Base-by-base conservation (phyloP, 2,329 filamentous ascomycete genomes). In the Cytospora leucostoma region DNA sequence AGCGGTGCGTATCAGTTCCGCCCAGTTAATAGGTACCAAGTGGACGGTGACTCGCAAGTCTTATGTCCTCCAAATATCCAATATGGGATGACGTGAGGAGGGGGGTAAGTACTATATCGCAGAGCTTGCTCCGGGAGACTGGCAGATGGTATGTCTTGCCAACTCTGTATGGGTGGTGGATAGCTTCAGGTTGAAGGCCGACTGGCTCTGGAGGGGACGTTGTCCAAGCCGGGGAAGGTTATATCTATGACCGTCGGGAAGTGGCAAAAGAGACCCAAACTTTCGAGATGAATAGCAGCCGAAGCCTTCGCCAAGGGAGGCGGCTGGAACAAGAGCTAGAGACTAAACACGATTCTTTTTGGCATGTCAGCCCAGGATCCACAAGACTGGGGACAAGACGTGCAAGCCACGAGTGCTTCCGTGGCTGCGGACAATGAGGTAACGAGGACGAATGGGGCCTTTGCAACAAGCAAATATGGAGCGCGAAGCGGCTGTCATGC, bases 331-430 rank as follows among this genome's bases (percentile, higher is more conserved):
- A 58, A 65, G 57, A 58, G 61, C 62, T 60, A 54, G 54, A 57
- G 53, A 44, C 61, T 63, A 61, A 49, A 58, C 61, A 61, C 64
- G 51, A 53, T 58, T 55, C 63, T 49, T 55, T 63, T 38, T 54
- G 55, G 38, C 49, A 66, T 52, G 57, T 63, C 55, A 61, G 56
- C 62, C 62, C 54, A 54, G 64, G 61, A 64, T 64, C 64, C 64
- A 66, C 64, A 66, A 53, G 49, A 61, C 64, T 61, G 59, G 61
- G 61, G 54, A 52, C 44, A 59, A 37, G 57, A 64, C 37, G 49
- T 56, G 58, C 64, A 56, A 66, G 50, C 61, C 56, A 47, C 44
- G 61, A 63, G 56, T 19, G 40, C 37, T 56, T 38, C 33, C 38
- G 62, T 64, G 40, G 37, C 38, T 52, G 56, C 58, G 61, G 61